phyloP scores from a whole-genome alignment of 148 eudicot genomes.

The Bassia scoparia region DNA sequence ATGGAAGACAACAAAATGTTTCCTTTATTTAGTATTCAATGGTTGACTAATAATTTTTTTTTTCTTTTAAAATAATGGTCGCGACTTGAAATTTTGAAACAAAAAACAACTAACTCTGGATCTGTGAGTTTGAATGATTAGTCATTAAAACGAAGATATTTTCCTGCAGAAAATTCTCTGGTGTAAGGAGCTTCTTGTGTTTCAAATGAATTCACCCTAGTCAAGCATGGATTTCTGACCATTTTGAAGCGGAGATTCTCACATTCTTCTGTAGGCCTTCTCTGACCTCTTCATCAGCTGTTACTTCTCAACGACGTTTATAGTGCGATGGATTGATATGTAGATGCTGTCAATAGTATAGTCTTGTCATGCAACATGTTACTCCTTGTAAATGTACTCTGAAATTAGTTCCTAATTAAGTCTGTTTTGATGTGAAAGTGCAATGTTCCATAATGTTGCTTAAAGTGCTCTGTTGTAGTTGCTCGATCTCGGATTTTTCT shows the following conservation, averaged over 20 bases:
- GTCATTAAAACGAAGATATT: neutral
- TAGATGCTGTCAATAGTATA: conserved; percentile 24
- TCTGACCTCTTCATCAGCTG: neutral
- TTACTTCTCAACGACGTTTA: neutral
- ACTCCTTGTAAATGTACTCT: conserved; percentile 28
- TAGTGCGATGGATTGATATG: neutral
- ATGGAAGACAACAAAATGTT: too few relatives aligned
- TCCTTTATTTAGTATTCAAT: too few relatives aligned
- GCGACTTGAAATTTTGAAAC: too few relatives aligned
- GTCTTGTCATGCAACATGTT: conserved; percentile 13
- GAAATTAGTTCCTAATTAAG: conserved; percentile 13
- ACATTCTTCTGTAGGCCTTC: neutral
- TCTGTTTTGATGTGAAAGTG: neutral
- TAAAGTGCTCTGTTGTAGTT: neutral
- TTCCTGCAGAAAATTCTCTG: conserved; percentile 43
- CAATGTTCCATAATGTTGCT: neutral
- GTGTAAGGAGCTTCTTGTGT: conserved; percentile 38
- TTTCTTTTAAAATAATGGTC: too few relatives aligned
- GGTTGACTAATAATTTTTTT: too few relatives aligned
- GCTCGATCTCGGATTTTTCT: neutral
- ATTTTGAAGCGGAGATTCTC: neutral
- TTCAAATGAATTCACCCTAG: conserved; percentile 29
- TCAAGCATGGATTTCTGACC: conserved; percentile 1
- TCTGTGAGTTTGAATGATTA: neutral
- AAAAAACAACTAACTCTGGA: too few relatives aligned